phyloP scores from a whole-genome alignment of 306 rosid genomes.

The Hippophae rhamnoides region DNA sequence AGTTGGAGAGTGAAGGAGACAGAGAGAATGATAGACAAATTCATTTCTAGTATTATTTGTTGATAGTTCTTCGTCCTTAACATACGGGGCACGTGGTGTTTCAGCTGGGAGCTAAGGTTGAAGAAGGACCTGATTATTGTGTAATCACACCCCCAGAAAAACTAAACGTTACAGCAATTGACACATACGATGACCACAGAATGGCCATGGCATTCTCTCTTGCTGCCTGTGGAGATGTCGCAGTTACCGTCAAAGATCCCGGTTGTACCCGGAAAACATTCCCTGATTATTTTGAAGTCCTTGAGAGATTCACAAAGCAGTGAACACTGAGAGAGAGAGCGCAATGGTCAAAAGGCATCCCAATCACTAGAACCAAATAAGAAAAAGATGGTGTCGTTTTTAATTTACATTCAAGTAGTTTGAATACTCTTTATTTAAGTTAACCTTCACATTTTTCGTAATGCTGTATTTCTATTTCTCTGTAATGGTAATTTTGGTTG shows the following conservation, averaged over 20 bases:
- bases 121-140: slow-evolving; percentile 96
- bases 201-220: slow-evolving; percentile 99
- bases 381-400: too few relatives aligned
- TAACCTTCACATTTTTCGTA: too few relatives aligned
- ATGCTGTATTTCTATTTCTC: too few relatives aligned
- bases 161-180: slow-evolving; percentile 63
- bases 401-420: too few relatives aligned
- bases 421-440: too few relatives aligned
- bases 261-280: slow-evolving; percentile 96
- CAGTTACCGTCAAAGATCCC: slow-evolving; percentile 93
- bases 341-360: too few relatives aligned
- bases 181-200: slow-evolving; percentile 96
- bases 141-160: slow-evolving; percentile 92
- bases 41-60: background rate
- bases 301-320: slow-evolving; percentile 58
- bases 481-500: too few relatives aligned
- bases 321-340: slow-evolving; percentile 12
- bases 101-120: slow-evolving; percentile 95
- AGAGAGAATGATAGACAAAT: slow-evolving; percentile 62
- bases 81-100: slow-evolving; percentile 7
- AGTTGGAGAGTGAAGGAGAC: slow-evolving; percentile 99
- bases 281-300: slow-evolving; percentile 95
- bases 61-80: background rate
- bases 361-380: too few relatives aligned
- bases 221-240: slow-evolving; percentile 89